phyloP scores from a whole-genome alignment of 768 basidiomycete genomes.

The Crepidotus variabilis region DNA sequence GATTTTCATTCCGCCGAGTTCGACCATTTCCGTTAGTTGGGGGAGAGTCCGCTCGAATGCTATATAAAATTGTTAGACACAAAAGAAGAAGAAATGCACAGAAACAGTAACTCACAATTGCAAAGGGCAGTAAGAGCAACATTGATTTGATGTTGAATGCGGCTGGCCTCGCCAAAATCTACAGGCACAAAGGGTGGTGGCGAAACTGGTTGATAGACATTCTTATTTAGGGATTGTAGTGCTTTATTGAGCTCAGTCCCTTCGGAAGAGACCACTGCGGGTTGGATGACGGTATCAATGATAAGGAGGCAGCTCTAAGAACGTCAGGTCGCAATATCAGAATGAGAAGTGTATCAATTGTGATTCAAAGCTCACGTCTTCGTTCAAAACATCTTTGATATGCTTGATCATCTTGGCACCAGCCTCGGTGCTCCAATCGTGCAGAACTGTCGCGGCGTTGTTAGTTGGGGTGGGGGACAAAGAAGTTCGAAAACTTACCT shows the following conservation, averaged over 20 bases:
- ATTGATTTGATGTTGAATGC: slow-evolving; percentile 33
- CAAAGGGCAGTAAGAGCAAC: slow-evolving; percentile 32
- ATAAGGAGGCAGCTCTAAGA: slow-evolving; percentile 30
- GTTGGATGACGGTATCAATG: slow-evolving; percentile 32
- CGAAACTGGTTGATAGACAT: slow-evolving; percentile 28
- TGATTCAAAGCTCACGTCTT: slow-evolving; percentile 20
- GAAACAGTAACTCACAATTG: slow-evolving; percentile 22
- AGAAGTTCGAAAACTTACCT: slow-evolving; percentile 16
- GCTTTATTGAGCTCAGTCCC: slow-evolving; percentile 25
- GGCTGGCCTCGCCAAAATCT: slow-evolving; percentile 35
- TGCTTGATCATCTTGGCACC: slow-evolving; percentile 33
- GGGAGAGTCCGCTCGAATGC: slow-evolving; percentile 34
- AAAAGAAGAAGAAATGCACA: not conserved
- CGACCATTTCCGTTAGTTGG: slow-evolving; percentile 33
- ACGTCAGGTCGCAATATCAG: not conserved
- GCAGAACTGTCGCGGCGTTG: slow-evolving; percentile 23
- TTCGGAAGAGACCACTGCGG: slow-evolving; percentile 26
- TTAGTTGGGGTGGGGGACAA: not conserved
- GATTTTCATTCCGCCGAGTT: slow-evolving; percentile 30
- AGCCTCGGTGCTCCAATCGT: slow-evolving; percentile 34
- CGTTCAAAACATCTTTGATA: slow-evolving; percentile 29
- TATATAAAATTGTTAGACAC: slow-evolving; percentile 9
- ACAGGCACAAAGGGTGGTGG: slow-evolving; percentile 32
- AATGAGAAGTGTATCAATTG: not conserved
- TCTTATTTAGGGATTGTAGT: slow-evolving; percentile 22